phyloP scores from a whole-genome alignment of 192 early-diverging fungal species.

The Haplosporangium gracile region DNA sequence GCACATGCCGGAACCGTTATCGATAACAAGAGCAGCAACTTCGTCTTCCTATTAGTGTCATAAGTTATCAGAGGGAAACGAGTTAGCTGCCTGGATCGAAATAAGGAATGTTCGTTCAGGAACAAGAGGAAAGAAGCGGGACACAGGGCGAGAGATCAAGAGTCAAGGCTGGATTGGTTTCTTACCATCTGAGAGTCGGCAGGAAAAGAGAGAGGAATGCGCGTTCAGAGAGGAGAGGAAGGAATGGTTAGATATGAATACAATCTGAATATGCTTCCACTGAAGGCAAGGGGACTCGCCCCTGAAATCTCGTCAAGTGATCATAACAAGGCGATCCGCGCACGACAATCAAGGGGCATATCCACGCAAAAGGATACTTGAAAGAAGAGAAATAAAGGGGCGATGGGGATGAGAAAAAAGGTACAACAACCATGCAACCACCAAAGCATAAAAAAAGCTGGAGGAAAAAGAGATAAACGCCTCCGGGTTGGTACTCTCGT shows the following conservation, averaged over 20 bases:
- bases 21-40: constrained; percentile 90
- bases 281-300: not conserved
- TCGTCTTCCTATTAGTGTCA: constrained; percentile 71
- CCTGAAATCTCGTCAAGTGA: not conserved
- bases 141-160: not conserved
- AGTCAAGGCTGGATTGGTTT: not conserved
- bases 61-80: not conserved
- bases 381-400: not conserved
- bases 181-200: constrained; percentile 15
- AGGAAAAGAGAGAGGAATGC: constrained; percentile 1
- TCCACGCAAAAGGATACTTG: not conserved
- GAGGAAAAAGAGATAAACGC: not conserved
- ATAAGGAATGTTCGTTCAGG: not conserved
- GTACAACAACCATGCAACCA: not conserved
- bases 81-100: not conserved
- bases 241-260: constrained; percentile 4
- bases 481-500: not conserved
- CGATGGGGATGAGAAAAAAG: not conserved
- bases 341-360: not conserved
- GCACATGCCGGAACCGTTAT: constrained; percentile 96
- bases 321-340: not conserved
- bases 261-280: no score
- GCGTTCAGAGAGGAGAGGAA: not conserved
- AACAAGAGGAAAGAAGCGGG: not conserved
- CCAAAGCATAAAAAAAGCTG: not conserved